These are phyloP conservation scores for Phytophthora podocarpi DNA, from an alignment of 352 stramenopile genomes.

Conservation along the genomic window DNA sequence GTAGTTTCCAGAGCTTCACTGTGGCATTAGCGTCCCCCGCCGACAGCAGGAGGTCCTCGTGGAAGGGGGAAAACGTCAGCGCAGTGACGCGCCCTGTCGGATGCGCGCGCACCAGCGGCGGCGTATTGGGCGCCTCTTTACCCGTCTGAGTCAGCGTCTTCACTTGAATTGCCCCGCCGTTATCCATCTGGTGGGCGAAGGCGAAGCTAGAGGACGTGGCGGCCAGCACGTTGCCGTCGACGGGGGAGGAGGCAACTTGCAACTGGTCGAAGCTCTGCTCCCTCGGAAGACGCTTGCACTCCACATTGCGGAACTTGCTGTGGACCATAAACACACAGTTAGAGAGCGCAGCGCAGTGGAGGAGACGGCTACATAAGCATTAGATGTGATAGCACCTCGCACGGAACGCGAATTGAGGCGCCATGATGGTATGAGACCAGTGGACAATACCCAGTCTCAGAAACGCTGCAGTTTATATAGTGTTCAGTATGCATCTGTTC, in stretches of 20 bases:
- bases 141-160: slow-evolving; percentile 54
- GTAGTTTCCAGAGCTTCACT: slow-evolving; percentile 63
- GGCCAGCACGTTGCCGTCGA: slow-evolving; percentile 58
- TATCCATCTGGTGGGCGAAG: slow-evolving; percentile 71
- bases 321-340: not conserved
- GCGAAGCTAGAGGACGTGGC: slow-evolving; percentile 51
- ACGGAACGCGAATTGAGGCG: slow-evolving; percentile 56
- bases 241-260: slow-evolving; percentile 46
- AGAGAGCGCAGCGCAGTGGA: not conserved
- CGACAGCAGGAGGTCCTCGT: slow-evolving; percentile 55
- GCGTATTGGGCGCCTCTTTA: slow-evolving; percentile 26
- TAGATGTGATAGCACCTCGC: slow-evolving; percentile 31
- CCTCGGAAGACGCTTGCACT: slow-evolving; percentile 53
- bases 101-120: slow-evolving; percentile 67
- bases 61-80: slow-evolving; percentile 66
- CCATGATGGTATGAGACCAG: no score
- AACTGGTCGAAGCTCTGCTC: slow-evolving; percentile 74
- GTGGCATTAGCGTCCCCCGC: slow-evolving; percentile 57
- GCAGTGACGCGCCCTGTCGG: slow-evolving; percentile 58
- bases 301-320: slow-evolving; percentile 86
- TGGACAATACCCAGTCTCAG: no score
- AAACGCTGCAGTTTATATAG: no score
- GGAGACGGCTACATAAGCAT: not conserved
- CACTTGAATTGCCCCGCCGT: slow-evolving; percentile 65
- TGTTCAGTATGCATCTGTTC: no score